These are phyloP conservation scores for Vinca minor DNA, from an alignment of 257 asterid species.

Conservation along the genomic window DNA sequence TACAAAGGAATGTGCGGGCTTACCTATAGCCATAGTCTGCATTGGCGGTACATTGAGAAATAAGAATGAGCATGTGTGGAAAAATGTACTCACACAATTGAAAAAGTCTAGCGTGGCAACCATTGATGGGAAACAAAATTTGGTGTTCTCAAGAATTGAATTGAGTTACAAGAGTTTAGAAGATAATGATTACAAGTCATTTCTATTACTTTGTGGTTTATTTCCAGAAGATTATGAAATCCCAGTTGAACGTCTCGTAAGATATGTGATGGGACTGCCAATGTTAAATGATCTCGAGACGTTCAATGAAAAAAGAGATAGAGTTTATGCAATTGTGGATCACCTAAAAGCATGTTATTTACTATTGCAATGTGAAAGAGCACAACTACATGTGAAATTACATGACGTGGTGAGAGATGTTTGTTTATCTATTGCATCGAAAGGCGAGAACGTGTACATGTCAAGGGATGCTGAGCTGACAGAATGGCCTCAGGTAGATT, in stretches of 20 bases:
- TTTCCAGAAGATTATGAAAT: conserved; percentile 15
- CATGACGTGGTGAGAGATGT: conserved; percentile 4
- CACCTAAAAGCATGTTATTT: conserved; percentile 1
- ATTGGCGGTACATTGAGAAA: background rate
- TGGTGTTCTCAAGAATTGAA: too few relatives aligned
- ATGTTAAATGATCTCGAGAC: conserved; percentile 1
- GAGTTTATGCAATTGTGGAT: background rate
- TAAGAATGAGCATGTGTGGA: conserved; percentile 4
- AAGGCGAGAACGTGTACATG: background rate
- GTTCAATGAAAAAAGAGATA: conserved; percentile 6
- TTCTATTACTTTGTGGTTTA: conserved; percentile 14
- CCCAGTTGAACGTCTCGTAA: background rate
- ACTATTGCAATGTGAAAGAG: background rate
- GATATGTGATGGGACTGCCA: conserved; percentile 10
- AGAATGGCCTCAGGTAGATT: background rate
- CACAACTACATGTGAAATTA: background rate
- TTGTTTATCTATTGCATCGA: conserved; percentile 1
- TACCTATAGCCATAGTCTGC: too few relatives aligned
- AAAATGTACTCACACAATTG: background rate
- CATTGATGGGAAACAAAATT: too few relatives aligned
- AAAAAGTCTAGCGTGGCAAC: too few relatives aligned
- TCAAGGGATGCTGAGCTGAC: background rate
- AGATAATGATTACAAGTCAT: conserved; percentile 5
- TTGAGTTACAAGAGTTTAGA: conserved; percentile 9
- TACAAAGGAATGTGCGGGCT: too few relatives aligned